phyloP scores from a whole-genome alignment of 2,329 filamentous ascomycete genomes.

The Fusarium bactridioides region DNA sequence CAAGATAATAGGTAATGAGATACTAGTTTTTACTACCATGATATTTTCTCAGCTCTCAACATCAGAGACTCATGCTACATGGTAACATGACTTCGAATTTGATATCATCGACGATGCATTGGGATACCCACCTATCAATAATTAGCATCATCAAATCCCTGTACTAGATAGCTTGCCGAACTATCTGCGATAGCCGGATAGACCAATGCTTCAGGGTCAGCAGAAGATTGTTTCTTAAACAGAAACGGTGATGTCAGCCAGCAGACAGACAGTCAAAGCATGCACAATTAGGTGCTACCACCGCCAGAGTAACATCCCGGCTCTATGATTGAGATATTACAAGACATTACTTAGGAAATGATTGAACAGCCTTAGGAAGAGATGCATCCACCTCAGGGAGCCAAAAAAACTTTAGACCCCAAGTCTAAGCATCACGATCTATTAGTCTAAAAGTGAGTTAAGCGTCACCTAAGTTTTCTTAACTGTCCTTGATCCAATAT shows the following conservation, averaged over 20 bases:
- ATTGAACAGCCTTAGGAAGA: neutral
- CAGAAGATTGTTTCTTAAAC: neutral
- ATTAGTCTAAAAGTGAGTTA: neutral
- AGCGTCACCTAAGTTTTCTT: neutral
- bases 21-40: neutral
- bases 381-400: neutral
- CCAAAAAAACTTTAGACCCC: neutral
- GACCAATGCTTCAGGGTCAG: constrained; percentile 5
- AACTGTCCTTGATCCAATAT: neutral
- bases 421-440: neutral
- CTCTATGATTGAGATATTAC: neutral
- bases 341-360: neutral
- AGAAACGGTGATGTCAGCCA: neutral
- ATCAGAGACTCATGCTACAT: neutral
- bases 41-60: neutral
- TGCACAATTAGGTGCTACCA: neutral
- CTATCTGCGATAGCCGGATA: constrained; percentile 6
- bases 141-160: neutral
- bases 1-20: neutral
- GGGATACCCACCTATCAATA: neutral
- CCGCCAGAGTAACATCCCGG: neutral
- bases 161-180: neutral
- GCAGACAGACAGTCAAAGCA: neutral
- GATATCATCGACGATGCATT: neutral
- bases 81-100: neutral